These are phyloP conservation scores for Urtica urens DNA, from an alignment of 306 rosid species.

Conservation along the genomic window DNA sequence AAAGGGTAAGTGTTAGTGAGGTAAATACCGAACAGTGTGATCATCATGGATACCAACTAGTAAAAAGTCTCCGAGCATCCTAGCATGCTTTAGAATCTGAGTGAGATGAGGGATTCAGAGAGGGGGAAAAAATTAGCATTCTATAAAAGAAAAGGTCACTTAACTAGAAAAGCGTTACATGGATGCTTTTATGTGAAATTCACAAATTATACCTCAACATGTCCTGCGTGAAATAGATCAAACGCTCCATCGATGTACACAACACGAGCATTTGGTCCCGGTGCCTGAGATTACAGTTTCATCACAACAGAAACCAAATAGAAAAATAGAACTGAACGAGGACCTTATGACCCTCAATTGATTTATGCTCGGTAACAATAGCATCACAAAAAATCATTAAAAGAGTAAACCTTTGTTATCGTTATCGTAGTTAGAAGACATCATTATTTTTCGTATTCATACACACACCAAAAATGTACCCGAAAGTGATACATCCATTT, in stretches of 20 bases:
- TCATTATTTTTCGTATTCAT: no score
- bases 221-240: constrained; percentile 99
- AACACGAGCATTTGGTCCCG: constrained; percentile 87
- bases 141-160: neutral
- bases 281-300: constrained; percentile 44
- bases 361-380: no score
- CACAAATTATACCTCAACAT: constrained; percentile 56
- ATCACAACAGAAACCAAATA: no score
- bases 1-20: neutral
- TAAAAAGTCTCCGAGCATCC: constrained; percentile 90
- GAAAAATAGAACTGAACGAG: no score
- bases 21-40: constrained; percentile 66
- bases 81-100: constrained; percentile 84
- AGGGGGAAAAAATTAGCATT: constrained; percentile 13
- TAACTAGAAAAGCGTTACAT: neutral
- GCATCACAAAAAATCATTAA: no score
- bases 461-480: no score
- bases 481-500: no score
- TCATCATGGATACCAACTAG: constrained; percentile 84
- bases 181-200: neutral
- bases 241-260: constrained; percentile 98
- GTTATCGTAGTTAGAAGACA: no score
- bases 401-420: no score
- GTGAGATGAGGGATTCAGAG: constrained; percentile 2
- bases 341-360: no score